phyloP scores from a whole-genome alignment of 108 stramenopile species.

The Cyclotella cryptica region DNA sequence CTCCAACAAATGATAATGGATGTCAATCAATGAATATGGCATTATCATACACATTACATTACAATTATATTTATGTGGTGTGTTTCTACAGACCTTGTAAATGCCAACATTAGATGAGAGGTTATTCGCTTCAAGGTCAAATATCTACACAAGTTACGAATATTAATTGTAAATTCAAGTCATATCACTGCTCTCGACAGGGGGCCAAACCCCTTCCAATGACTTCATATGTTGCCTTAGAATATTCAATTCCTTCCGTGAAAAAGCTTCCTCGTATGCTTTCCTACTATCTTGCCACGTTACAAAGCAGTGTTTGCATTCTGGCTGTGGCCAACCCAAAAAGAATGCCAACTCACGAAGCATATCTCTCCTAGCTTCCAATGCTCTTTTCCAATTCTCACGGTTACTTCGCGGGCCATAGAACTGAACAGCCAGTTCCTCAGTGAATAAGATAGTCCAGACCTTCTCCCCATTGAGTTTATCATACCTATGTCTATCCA shows the following conservation, averaged over 20 bases:
- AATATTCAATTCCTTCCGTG: not conserved
- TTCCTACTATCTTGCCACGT: not conserved
- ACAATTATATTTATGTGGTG: too few relatives aligned
- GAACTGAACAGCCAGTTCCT: conserved; percentile 13
- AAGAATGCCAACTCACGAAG: not conserved
- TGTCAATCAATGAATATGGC: too few relatives aligned
- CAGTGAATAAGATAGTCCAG: conserved; percentile 22
- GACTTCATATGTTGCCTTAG: not conserved
- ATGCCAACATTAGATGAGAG: too few relatives aligned
- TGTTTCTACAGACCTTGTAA: too few relatives aligned
- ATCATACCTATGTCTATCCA: conserved; percentile 17
- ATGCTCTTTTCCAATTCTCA: not conserved
- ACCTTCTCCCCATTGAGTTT: conserved; percentile 6
- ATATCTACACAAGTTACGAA: too few relatives aligned
- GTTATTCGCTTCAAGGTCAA: too few relatives aligned
- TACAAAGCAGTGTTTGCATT: not conserved
- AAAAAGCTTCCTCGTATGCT: not conserved
- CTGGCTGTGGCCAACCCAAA: conserved; percentile 3
- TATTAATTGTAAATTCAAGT: too few relatives aligned
- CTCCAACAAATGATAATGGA: too few relatives aligned
- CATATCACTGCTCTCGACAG: not conserved
- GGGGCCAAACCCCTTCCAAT: not conserved
- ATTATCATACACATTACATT: too few relatives aligned
- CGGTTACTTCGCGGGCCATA: conserved; percentile 9
- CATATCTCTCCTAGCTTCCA: not conserved